Base-by-base conservation (phyloP, 164 flowering plant genomes). In the Kalanchoe fedtschenkoi region DNA sequence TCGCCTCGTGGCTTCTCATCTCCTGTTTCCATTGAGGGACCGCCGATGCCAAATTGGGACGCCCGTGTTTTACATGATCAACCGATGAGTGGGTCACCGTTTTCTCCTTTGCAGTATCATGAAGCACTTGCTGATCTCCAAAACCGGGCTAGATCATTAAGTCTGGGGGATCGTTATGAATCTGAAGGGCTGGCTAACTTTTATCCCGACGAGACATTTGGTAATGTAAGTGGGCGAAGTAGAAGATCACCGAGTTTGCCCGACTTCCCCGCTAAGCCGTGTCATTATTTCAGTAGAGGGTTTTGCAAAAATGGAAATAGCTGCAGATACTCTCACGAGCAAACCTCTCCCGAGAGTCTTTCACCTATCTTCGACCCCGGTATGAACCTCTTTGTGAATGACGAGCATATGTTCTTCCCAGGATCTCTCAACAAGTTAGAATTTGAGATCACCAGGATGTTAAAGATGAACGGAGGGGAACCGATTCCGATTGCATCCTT, bases 401-500 rank as follows among this genome's bases (percentile, higher is more conserved):
- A 87, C 0, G 87, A 84, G 35, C 80, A 77, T 4, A 4, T 76
- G 17, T 72, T 87, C 60, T 79, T 73, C 1, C 84, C 88, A 0
- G 82, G 86, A 10, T 80, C 98, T 1, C 84, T 91, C 5, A 93
- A 84, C 75, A 79, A 74, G 61, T 71, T 92, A 11, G 96, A 89
- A 67, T 0, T 77, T 30, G 98, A 92, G 74, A 77, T 92, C 16
- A 70, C 74, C 0, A 89, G 89, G 75, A 76, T 92, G 3, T 65
- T 92, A 72, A 89, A 78, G 70, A 70, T 76, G 29, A 77, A 79
- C 71, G 72, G 87, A 65, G 96, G 95, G 1, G 22, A 53, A 63
- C 96, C 98, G 44, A 76, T 92, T 39, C 85, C 98, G 0, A 87
- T 92, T 67, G 95, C 98, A 7, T 81, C 96, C 5, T 62, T 92